Base-by-base conservation (phyloP, 2,329 filamentous ascomycete species). In the Diaporthe australafricana region DNA sequence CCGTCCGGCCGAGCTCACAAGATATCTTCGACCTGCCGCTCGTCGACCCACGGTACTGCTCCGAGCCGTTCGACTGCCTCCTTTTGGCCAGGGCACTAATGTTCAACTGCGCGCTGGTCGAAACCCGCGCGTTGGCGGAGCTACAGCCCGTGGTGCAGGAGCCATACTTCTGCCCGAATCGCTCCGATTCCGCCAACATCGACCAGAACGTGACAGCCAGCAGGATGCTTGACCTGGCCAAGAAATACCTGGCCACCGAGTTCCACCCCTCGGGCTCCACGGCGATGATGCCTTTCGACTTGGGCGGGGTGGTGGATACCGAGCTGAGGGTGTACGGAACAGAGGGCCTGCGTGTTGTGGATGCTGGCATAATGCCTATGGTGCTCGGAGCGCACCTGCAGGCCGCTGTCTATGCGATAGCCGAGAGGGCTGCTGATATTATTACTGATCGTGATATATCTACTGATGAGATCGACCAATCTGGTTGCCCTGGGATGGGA, bases 31-130 rank as follows among this genome's bases (percentile, higher is more conserved):
- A 88, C 57, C 82, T 83, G 17, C 87, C 88, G 0, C 77, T 84
- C n/a, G 87, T 89, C 72, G 79, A 83, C 72, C 87, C 87, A 78
- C 84, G 85, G 71, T 87, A 84, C 77, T 87, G 79, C 84, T 78
- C 82, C 56, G 79, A 82, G 8, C 84, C 85, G 27, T 78, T 82
- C 17, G 87, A 89, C 74, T 80, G 87, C 7, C 76, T 83, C 38
- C 83, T 86, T 3, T 68, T 88, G 8, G 81, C 83, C 27, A 83
- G 88, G 69, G 86, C 82, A 2, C 78, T 89, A 73, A 75, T 82
- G 57, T 83, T 86, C 47, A 81, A 83, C 3, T 84, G 85, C 30
- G 77, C 81, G 9, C 78, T 83, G 17, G 20, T 76, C 32, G 12
- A 20, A 6, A 78, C 77, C 3, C 5, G 14, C 16, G 70, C 75